Conservation (phyloP, 2,329 filamentous ascomycete genomes). For the Ophidiomyces ophidiicola region DNA sequence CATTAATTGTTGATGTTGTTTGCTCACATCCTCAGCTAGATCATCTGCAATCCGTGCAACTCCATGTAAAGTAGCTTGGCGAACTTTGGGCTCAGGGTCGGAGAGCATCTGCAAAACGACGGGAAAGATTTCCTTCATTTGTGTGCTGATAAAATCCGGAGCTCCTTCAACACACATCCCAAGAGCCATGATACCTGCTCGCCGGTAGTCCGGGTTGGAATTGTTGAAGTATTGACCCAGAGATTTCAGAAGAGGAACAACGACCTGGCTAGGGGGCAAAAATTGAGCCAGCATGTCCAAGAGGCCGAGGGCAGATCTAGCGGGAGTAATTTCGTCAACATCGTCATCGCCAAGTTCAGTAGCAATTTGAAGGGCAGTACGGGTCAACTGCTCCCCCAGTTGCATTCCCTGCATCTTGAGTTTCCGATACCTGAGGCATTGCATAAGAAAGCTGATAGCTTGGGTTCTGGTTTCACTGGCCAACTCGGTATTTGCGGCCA, state of each 20-base stretch:
- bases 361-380: constrained; percentile 77
- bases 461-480: constrained; percentile 81
- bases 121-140: constrained; percentile 75
- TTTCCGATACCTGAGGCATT: constrained; percentile 81
- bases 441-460: constrained; percentile 85
- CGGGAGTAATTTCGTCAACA: constrained; percentile 76
- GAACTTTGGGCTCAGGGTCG: constrained; percentile 71
- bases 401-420: constrained; percentile 89
- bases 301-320: constrained; percentile 70
- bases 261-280: constrained; percentile 83
- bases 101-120: constrained; percentile 69
- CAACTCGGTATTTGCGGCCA: constrained; percentile 62
- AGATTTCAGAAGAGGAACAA: constrained; percentile 79
- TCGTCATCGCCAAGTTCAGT: constrained; percentile 67
- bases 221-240: constrained; percentile 70
- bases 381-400: constrained; percentile 74
- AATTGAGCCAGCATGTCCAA: constrained; percentile 81
- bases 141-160: constrained; percentile 91
- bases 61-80: constrained; percentile 74
- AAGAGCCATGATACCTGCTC: constrained; percentile 81
- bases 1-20: constrained; percentile 75
- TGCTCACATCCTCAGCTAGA: constrained; percentile 75
- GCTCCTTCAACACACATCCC: constrained; percentile 94
- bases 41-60: constrained; percentile 87
- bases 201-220: constrained; percentile 63